Base-by-base conservation (phyloP, 139 green algal genomes). In the Coccomyxa sp. region DNA sequence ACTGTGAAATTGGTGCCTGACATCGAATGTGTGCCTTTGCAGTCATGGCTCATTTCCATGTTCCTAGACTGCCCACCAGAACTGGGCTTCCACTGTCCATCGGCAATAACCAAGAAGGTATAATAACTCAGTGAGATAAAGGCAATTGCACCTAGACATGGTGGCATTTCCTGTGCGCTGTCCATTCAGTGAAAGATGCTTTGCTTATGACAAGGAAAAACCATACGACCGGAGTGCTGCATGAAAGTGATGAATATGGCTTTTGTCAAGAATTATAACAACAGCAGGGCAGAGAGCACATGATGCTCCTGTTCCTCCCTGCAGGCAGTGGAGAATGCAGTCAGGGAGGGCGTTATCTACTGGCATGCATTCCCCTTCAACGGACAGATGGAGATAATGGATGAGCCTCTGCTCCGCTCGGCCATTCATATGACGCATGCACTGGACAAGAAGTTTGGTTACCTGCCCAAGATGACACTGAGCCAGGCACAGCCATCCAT, bases 331-430 rank as follows among this genome's bases (percentile, higher is more conserved):
- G 80, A 85, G 63, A 71, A 71, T 71, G 63, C 63, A 25, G 10
- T 71, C 10, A 71, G 63, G 63, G 63, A 71, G 63, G 63, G 63
- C 63, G 21, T 71, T 67, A 88, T 93, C 81, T 86, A 87, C 23
- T 92, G 90, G 91, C 90, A 94, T 67, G 91, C 91, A 17, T 77
- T 90, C 45, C 91, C 91, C 1, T 90, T 90, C 88, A 95, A 95
- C 71, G 83, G 81, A 0, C 86, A 94, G 86, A 38, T 90, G 74
- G 88, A 94, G 83, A 21, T 92, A 71, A 87, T 89, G 63, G 86
- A 94, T 58, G 45, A 59, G 0, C 57, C 67, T 32, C 79, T 92
- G 28, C 75, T 94, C 38, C 32, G 66, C 60, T 84, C 81, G 82
- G 89, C 86, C 4, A 59, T 94, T 16, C 75, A 88, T 15, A 25